Percentiles rank a stretch among this genome's conserved stretches.
These are phyloP conservation scores for Leersia perrieri DNA, from an alignment of 176 grass and related monocot genomes.

Conservation along the genomic window DNA sequence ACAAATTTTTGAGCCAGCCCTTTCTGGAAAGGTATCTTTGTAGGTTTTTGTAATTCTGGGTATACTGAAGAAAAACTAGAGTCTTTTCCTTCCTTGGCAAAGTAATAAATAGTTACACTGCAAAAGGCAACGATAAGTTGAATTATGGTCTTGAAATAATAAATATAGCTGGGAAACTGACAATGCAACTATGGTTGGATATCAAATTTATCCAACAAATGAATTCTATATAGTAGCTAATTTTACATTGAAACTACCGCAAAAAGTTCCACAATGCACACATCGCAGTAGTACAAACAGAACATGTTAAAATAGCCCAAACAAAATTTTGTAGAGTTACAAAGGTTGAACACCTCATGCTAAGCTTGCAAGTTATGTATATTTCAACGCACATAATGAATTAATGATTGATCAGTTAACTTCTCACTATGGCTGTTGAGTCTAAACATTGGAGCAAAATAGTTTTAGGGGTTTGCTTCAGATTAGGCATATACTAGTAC, in stretches of 20 bases:
- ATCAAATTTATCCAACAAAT: slow-evolving; percentile 4
- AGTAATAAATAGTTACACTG: slow-evolving; percentile 85
- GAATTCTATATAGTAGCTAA: not conserved
- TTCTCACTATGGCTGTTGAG: not conserved
- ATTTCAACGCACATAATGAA: not conserved
- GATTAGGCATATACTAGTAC: not conserved
- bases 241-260: not conserved
- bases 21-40: slow-evolving; percentile 67
- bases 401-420: not conserved
- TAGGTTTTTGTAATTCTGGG: slow-evolving; percentile 46
- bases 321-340: not conserved
- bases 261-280: slow-evolving; percentile 10
- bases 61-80: slow-evolving; percentile 56
- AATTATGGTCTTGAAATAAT: not conserved
- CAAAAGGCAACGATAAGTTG: slow-evolving; percentile 19
- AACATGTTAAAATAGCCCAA: slow-evolving; percentile 2
- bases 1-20: slow-evolving; percentile 71
- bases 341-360: not conserved
- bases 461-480: not conserved
- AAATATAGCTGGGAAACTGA: slow-evolving; percentile 6
- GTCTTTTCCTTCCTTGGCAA: slow-evolving; percentile 78
- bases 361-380: not conserved
- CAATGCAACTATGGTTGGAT: not conserved
- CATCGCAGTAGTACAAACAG: not conserved
- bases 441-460: no score